phyloP scores from a whole-genome alignment of 306 rosid species.

The Prunus padus region DNA sequence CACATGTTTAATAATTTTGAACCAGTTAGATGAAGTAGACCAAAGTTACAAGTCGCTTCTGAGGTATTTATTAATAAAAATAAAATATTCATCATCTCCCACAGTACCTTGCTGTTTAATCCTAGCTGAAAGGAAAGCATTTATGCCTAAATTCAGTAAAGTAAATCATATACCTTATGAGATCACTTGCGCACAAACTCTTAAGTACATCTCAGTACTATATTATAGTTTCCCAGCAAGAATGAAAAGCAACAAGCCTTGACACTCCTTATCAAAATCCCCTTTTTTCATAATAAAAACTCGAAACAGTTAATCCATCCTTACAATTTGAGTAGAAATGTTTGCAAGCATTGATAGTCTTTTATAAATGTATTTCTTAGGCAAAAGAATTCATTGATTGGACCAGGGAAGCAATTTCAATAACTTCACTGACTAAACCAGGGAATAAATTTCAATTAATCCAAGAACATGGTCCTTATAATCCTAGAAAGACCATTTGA shows the following conservation, averaged over 20 bases:
- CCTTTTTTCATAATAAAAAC: background rate
- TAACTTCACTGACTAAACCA: background rate
- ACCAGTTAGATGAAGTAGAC: background rate
- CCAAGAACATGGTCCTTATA: background rate
- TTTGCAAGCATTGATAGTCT: background rate
- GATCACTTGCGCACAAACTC: background rate
- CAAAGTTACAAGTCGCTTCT: background rate
- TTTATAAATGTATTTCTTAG: background rate
- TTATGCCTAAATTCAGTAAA: background rate
- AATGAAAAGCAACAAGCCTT: background rate
- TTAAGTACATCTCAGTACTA: background rate
- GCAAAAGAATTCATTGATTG: background rate
- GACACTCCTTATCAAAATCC: background rate
- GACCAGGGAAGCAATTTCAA: background rate
- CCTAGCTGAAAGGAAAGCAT: background rate
- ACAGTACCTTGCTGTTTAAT: background rate
- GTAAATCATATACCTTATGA: background rate
- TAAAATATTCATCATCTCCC: background rate
- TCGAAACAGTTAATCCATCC: background rate
- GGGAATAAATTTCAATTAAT: background rate
- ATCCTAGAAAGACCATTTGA: background rate
- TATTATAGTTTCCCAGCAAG: background rate
- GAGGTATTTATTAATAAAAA: background rate
- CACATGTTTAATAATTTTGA: background rate
- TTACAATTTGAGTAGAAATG: constrained; percentile 1